A percentile compares a stretch with the other conserved stretches of the same genome.
These are phyloP conservation scores for Phytophthora litchii DNA, from an alignment of 352 stramenopile genomes.

Conservation along the genomic window DNA sequence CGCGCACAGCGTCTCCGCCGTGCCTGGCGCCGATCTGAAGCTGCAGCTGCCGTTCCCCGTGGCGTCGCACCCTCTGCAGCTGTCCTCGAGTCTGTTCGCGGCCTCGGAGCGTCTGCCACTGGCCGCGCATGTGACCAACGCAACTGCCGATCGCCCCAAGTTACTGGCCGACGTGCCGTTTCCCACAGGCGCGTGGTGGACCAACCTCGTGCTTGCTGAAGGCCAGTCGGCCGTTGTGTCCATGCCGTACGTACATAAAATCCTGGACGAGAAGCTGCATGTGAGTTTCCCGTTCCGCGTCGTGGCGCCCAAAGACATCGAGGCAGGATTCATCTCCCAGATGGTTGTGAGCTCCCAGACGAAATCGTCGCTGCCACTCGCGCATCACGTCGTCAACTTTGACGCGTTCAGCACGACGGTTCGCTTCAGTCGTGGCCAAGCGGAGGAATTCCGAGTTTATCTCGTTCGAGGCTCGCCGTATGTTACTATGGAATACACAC, in stretches of 20 bases:
- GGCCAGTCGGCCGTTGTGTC: conserved; percentile 62
- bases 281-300: conserved; percentile 85
- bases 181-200: conserved; percentile 84
- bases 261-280: conserved; percentile 65
- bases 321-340: conserved; percentile 76
- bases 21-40: conserved; percentile 24
- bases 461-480: conserved; percentile 85
- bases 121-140: conserved; percentile 26
- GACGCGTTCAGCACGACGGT: conserved; percentile 73
- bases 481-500: conserved; percentile 70
- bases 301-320: conserved; percentile 57
- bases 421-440: conserved; percentile 49
- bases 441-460: conserved; percentile 54
- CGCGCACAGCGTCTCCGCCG: conserved; percentile 7
- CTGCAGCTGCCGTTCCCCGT: conserved; percentile 58
- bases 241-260: conserved; percentile 71
- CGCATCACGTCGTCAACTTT: conserved; percentile 70
- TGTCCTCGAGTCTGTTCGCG: conserved; percentile 58
- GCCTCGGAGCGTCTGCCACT: conserved; percentile 43
- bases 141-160: conserved; percentile 1
- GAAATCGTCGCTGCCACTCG: conserved; percentile 10
- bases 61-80: conserved; percentile 53
- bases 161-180: conserved; percentile 64
- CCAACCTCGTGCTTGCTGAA: conserved; percentile 76
- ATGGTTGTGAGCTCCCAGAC: conserved; percentile 52